These are phyloP conservation scores for Lenwebbia sp. DNA, from an alignment of 345 rosid species.

Conservation along the genomic window DNA sequence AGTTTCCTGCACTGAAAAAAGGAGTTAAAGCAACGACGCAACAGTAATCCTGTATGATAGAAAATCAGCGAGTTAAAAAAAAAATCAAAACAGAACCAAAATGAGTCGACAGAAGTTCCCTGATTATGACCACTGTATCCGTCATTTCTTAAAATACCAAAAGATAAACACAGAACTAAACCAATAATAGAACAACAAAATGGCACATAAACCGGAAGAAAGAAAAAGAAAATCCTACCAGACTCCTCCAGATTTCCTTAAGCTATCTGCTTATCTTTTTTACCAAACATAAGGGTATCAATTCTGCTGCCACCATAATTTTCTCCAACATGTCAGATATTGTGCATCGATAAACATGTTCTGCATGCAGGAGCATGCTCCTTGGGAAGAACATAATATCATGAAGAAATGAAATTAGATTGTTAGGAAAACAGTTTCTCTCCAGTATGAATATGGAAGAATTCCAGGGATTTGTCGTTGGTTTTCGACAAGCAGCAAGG, in stretches of 20 bases:
- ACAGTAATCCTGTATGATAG: not conserved
- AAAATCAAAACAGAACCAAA: not conserved
- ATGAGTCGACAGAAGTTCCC: not conserved
- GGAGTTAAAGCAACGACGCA: not conserved
- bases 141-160: not conserved
- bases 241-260: not conserved
- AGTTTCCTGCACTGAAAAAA: not conserved
- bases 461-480: not conserved
- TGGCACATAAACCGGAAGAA: not conserved
- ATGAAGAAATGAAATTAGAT: not conserved
- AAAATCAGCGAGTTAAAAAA: not conserved
- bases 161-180: not conserved
- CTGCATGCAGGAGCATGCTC: not conserved
- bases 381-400: not conserved
- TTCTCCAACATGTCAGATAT: not conserved
- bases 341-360: not conserved
- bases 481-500: not conserved
- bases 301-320: not conserved
- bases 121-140: not conserved
- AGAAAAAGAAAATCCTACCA: not conserved
- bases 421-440: not conserved
- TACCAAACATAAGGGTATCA: not conserved
- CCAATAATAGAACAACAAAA: not conserved
- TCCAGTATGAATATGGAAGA: not conserved
- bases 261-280: not conserved